A percentile compares a stretch with the other conserved stretches of the same genome.
Conservation (phyloP, 2,329 filamentous ascomycete species). For the Amesomyces nigricolor region DNA sequence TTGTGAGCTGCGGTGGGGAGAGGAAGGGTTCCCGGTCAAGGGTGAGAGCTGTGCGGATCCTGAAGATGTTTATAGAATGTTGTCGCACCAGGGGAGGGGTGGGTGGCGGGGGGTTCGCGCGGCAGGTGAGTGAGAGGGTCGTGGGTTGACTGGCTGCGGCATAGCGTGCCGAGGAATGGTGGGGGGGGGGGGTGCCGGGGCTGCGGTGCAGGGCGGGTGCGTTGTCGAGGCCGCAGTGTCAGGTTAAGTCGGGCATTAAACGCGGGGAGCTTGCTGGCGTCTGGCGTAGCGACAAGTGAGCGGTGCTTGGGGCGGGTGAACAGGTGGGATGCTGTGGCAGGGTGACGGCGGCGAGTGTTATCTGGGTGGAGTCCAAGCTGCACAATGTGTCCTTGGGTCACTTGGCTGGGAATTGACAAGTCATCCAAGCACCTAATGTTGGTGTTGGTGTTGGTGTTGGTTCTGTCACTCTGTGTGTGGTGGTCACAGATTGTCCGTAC, state of each 20-base stretch:
- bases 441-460: too few relatives aligned
- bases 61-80: constrained; percentile 14
- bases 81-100: background rate
- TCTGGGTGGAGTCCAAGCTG: background rate
- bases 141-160: constrained; percentile 16
- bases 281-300: constrained; percentile 17
- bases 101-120: constrained; percentile 6
- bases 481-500: too few relatives aligned
- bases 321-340: constrained; percentile 18
- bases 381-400: background rate
- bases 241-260: constrained; percentile 29
- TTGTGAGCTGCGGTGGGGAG: constrained; percentile 13
- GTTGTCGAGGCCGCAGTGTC: constrained; percentile 23
- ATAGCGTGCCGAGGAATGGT: constrained; percentile 16
- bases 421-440: background rate
- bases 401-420: constrained; percentile 15
- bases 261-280: constrained; percentile 24
- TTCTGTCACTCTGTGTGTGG: too few relatives aligned
- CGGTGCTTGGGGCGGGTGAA: constrained; percentile 8
- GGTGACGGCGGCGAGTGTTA: background rate
- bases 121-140: constrained; percentile 11
- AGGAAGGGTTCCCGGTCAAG: constrained; percentile 13
- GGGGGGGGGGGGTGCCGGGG: constrained; percentile 9
- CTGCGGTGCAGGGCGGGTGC: constrained; percentile 22
- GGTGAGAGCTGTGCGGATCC: background rate